These are phyloP conservation scores for Microstroma glucosiphilum DNA, from an alignment of 1,284 basidiomycete genomes.

Conservation along the genomic window DNA sequence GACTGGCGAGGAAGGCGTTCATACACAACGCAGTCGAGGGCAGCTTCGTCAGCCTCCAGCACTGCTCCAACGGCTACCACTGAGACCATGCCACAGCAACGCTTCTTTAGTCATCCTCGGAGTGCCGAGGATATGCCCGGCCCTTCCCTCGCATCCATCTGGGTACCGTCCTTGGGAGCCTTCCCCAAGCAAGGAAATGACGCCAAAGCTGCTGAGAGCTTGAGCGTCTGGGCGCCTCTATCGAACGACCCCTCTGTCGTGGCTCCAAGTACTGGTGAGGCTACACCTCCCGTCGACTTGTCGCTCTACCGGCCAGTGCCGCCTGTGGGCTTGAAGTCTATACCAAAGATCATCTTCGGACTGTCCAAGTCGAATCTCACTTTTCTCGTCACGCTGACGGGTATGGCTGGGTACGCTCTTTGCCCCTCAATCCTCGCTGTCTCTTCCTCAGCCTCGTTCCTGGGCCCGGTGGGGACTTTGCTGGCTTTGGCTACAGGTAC, in stretches of 20 bases:
- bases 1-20: background rate
- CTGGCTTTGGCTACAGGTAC: conserved; percentile 84
- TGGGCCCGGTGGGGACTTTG: conserved; percentile 53
- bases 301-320: background rate
- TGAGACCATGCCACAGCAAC: background rate
- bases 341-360: background rate
- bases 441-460: conserved; percentile 20
- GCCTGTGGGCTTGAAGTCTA: background rate
- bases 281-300: background rate
- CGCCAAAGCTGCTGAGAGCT: background rate
- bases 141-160: conserved; percentile 6
- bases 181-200: background rate
- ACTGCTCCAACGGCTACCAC: background rate
- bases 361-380: conserved; percentile 84
- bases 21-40: conserved; percentile 1
- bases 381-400: conserved; percentile 78
- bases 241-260: conserved; percentile 1
- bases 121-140: conserved; percentile 7
- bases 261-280: background rate
- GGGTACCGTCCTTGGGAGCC: background rate
- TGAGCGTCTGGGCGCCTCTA: conserved; percentile 5
- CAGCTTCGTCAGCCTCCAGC: background rate
- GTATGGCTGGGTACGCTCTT: conserved; percentile 87
- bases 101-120: background rate
- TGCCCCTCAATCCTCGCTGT: conserved; percentile 54